Base-by-base conservation (phyloP, 306 rosid genomes). In the Myrica gale region DNA sequence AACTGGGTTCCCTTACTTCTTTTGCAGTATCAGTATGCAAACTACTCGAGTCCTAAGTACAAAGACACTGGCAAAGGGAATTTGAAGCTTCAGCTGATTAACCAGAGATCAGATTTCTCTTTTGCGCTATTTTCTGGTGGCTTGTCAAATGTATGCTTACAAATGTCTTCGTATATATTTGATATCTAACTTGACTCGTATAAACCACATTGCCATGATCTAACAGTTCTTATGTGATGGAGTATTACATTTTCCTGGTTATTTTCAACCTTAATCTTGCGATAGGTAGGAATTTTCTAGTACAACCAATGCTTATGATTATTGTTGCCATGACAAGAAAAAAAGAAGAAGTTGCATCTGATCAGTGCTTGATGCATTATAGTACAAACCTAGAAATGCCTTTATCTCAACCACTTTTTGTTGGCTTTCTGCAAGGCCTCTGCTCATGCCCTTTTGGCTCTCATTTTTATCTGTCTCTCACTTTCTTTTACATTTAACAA, bases 51-150 rank as follows among this genome's bases (percentile, higher is more conserved):
- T 77, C 68, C 67, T 10, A 58, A 42, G 48, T 94, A 92, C 88
- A 84, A 66, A 78, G 73, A 76, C 46, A 78, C 91, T 5, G 98
- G 96, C 55, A 89, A 77, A 81, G 97, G 97, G 60, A 65, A 74
- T 52, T 77, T 94, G 88, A 89, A 85, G 80, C 91, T 92, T 69
- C 91, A 84, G 90, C 78, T 94, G 91, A 94, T 92, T 81, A 94
- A 94, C 79, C 98, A 92, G 86, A 89, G 97, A 94, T 86, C 88
- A 15, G 93, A 94, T 74, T 92, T 94, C 82, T 81, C 98, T 39
- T 90, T 94, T 48, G 96, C 83, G 19, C 85, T 94, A 46, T 94
- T 94, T 87, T 87, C 93, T 0, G 96, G 97, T 44, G 98, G 96
- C 68, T 81, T 94, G 65, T 71, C 88, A 45, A 86, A 81, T 58